Base-by-base conservation (phyloP, 257 asterid species). In the Plectranthus barbatus region DNA sequence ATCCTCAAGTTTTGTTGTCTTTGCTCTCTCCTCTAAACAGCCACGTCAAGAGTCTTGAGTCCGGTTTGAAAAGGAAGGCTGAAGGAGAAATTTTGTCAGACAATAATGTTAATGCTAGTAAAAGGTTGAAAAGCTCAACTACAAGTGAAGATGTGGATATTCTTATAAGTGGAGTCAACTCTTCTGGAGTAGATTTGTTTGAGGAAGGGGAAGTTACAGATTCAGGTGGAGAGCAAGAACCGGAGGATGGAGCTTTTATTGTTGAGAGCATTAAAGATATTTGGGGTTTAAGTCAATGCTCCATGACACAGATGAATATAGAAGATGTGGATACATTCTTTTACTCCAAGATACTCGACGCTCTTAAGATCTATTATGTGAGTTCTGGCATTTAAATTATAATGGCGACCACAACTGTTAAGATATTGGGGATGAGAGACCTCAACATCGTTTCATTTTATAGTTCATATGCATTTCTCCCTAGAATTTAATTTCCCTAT, bases 1-100 rank as follows among this genome's bases (percentile, higher is more conserved):
- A 84, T 62, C 95, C 95, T 66, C 95, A 86, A 80, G 93, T 84
- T 69, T 74, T 91, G 62, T 56, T 81, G 51, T 78, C 95, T 51
- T 80, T 86, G 62, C 84, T 88, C 67, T 84, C 95, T 77, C 81
- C 90, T 72, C 70, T 85, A 55, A 78, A 60, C 70, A 75, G 72
- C 71, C 77, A 72, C 51, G 64, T 74, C 78, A 81, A 74, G 79
- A 50, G 73, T 80, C 78, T 70, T 4, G 79, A 70, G 48, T 72
- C 77, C 59, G 18, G 68, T 70, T 37, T 18, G 26, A 91, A 91
- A 76, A 85, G 98, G 79, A 74, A 75, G 19, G 90, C 87, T 60
- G 86, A 82, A 62, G 51, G 64, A 39, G 87, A 84, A 40, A 51
- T 56, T 77, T 62, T 13, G 2, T 23, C 73, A n/a, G 82, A 73